phyloP scores from a whole-genome alignment of 148 eudicot species.

The Bassia scoparia region DNA sequence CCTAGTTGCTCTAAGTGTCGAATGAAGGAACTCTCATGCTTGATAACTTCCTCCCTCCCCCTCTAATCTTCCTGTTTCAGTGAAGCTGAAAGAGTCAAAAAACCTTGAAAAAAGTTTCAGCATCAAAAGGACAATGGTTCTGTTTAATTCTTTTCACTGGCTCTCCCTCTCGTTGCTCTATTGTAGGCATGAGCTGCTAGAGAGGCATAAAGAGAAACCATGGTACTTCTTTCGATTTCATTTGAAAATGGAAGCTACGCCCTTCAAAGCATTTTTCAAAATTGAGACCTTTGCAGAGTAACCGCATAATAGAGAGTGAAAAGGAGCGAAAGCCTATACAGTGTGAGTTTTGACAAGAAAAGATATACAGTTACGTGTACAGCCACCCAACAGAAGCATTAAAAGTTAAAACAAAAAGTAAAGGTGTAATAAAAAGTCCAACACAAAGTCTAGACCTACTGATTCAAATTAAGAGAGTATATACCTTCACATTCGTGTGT shows the following conservation, averaged over 20 bases:
- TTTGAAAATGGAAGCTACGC: not conserved
- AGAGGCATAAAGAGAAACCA: too few species aligned
- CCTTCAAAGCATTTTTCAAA: not conserved
- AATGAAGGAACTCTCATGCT: too few species aligned
- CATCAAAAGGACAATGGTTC: too few species aligned
- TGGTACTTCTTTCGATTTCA: too few species aligned
- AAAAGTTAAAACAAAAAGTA: not conserved
- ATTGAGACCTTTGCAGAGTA: not conserved
- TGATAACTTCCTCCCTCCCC: too few species aligned
- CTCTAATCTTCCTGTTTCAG: too few species aligned
- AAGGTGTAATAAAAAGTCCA: not conserved
- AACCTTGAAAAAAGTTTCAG: too few species aligned
- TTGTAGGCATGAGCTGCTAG: too few species aligned
- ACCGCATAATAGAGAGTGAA: not conserved
- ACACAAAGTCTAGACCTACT: not conserved
- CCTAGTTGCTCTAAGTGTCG: too few species aligned
- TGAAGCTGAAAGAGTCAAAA: too few species aligned
- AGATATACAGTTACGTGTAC: not conserved
- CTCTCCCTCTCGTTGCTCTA: not conserved
- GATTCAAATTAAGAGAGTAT: not conserved
- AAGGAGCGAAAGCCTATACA: not conserved
- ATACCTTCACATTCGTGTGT: slow-evolving; percentile 88
- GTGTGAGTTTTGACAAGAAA: not conserved
- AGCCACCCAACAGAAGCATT: too few species aligned
- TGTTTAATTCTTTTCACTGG: too few species aligned